Evolutionary conservation across 805 yeast genomes (phyloP), one percentile per base, ranked within the genome.

Genomic region (Scheffersomyces lignosus): DNA sequence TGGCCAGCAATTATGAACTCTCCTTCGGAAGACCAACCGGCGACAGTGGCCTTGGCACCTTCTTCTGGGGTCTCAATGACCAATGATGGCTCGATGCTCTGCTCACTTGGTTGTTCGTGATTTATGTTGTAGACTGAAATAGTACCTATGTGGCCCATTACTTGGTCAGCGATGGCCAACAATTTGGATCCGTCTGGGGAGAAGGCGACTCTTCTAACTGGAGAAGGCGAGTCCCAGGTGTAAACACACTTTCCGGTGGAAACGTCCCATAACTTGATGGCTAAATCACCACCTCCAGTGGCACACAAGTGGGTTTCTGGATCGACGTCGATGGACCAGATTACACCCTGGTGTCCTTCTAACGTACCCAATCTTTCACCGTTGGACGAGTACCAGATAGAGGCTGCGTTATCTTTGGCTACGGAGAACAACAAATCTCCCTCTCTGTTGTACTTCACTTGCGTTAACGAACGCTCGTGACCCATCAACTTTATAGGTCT

Each of bases 311-410:
- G 70, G n/a, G 91, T 73, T 38, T 76, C 74, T 27, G 69, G 62
- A 61, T 87, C 93, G 31, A 89, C 83, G 60, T 90, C 98, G 47
- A 93, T 82, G 23, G 96, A 82, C 93, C 95, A 88, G 54, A 93
- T 83, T 37, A 96, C 86, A 81, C 99, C 99, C 41, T 75, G 75
- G 63, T 93, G 98, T 26, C 74, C 74, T 39, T 69, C 80, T 49
- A 87, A 78, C 42, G 99, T 93, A 34, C 99, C 99, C 41, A 93
- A 66, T 64, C 98, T 80, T 69, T 93, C 99, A 54, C 99, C 99
- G 62, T 90, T 91, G 45, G 85, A 81, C 20, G 97, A 80, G 66
- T 78, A 93, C 97, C 98, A 95, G 44, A 91, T 83, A 31, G 90
- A 83, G 2, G 95, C 96, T 9, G 81, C 79, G 52, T 77, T 76